These are phyloP conservation scores for Cladosporium sphaerospermum DNA, from an alignment of 2,329 filamentous ascomycete genomes.

Conservation along the genomic window DNA sequence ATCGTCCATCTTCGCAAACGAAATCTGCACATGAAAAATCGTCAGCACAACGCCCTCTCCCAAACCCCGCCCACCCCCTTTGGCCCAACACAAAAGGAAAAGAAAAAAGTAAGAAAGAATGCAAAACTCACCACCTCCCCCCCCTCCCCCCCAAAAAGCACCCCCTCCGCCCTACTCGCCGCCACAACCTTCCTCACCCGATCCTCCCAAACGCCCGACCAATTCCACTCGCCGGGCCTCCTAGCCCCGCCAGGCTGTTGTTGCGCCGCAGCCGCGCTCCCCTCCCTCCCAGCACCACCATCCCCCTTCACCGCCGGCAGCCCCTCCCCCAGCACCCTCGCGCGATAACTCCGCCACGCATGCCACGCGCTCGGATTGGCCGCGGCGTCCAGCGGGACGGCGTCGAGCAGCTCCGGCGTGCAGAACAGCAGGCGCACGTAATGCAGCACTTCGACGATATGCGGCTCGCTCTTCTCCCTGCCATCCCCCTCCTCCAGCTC, in stretches of 20 bases:
- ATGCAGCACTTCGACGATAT: slow-evolving; percentile 55
- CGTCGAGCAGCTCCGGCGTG: slow-evolving; percentile 68
- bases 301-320: slow-evolving; percentile 5
- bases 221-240: slow-evolving; percentile 84
- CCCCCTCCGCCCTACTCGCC: slow-evolving; percentile 69
- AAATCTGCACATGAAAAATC: slow-evolving; percentile 18
- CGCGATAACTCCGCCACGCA: slow-evolving; percentile 74
- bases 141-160: slow-evolving; percentile 63
- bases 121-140: slow-evolving; percentile 63
- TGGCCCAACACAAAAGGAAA: no score
- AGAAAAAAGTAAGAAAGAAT: no score
- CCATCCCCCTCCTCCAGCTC: neutral
- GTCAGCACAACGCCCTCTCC: no score
- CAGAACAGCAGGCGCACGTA: slow-evolving; percentile 83
- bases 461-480: slow-evolving; percentile 15
- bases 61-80: no score
- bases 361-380: slow-evolving; percentile 92
- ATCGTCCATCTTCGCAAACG: slow-evolving; percentile 25
- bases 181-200: slow-evolving; percentile 74
- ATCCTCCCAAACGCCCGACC: slow-evolving; percentile 95
- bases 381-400: slow-evolving; percentile 70
- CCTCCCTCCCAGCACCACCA: slow-evolving; percentile 15
- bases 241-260: slow-evolving; percentile 41
- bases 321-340: slow-evolving; percentile 24
- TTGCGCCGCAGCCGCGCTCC: slow-evolving; percentile 18